A percentile compares a stretch with the other conserved stretches of the same genome.
These are phyloP conservation scores for Zasmidium angulare DNA, from an alignment of 2,329 filamentous ascomycete species.

Conservation along the genomic window DNA sequence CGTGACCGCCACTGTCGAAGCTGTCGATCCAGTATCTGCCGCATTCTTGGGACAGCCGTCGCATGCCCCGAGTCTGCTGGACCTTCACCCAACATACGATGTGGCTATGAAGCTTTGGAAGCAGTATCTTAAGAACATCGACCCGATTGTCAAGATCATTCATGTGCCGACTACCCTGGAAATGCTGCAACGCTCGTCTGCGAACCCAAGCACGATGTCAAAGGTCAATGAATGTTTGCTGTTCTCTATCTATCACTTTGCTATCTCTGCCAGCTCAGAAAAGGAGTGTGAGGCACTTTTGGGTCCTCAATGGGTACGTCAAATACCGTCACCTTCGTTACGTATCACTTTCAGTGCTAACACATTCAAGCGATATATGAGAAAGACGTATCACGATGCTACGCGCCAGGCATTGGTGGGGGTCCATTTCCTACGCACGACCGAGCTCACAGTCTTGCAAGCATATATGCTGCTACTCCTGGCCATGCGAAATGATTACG, in stretches of 20 bases:
- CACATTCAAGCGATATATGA: conserved; percentile 42
- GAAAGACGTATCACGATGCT: conserved; percentile 40
- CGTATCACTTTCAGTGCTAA: not conserved
- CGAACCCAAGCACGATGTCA: conserved; percentile 54
- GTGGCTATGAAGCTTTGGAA: conserved; percentile 55
- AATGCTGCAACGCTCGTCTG: conserved; percentile 50
- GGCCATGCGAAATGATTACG: conserved; percentile 40
- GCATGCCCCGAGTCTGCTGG: conserved; percentile 20
- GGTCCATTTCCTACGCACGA: conserved; percentile 65
- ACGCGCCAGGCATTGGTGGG: conserved; percentile 66
- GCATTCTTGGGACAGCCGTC: conserved; percentile 21
- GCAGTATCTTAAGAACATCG: conserved; percentile 68
- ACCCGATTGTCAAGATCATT: conserved; percentile 68
- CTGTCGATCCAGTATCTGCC: conserved; percentile 29
- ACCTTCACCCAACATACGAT: conserved; percentile 56
- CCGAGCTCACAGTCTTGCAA: conserved; percentile 65
- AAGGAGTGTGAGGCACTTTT: conserved; percentile 49
- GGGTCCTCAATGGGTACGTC: conserved; percentile 47
- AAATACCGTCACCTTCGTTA: not conserved
- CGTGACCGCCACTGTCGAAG: conserved; percentile 23
- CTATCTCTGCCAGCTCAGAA: conserved; percentile 51
- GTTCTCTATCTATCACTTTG: conserved; percentile 61
- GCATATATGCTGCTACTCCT: conserved; percentile 64
- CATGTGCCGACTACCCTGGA: conserved; percentile 58
- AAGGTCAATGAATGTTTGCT: conserved; percentile 59